phyloP scores from a whole-genome alignment of 2,329 filamentous ascomycete genomes.

The Mariannaea sp. region DNA sequence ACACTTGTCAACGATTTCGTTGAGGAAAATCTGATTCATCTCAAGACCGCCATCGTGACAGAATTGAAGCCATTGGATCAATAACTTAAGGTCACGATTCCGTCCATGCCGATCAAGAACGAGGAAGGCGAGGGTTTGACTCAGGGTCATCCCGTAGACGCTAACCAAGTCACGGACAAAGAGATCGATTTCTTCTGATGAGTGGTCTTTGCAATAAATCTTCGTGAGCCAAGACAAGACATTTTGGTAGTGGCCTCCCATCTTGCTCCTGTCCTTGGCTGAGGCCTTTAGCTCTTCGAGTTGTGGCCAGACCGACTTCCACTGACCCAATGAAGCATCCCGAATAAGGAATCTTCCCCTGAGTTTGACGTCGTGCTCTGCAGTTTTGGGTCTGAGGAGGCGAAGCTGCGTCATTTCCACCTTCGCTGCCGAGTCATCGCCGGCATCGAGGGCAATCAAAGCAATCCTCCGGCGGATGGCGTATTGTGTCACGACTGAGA shows the following conservation, averaged over 20 bases:
- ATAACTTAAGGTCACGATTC: constrained; percentile 35
- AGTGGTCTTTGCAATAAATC: constrained; percentile 36
- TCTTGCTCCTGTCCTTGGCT: constrained; percentile 11
- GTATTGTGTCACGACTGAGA: constrained; percentile 33
- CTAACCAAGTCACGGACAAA: constrained; percentile 38
- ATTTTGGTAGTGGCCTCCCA: constrained; percentile 33
- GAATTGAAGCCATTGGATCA: constrained; percentile 42
- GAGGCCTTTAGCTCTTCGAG: constrained; percentile 31
- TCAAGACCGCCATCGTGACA: constrained; percentile 38
- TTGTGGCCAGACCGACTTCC: constrained; percentile 32
- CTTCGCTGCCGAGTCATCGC: constrained; percentile 35
- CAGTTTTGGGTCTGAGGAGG: constrained; percentile 24
- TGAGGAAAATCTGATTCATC: constrained; percentile 39
- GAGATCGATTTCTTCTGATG: constrained; percentile 35
- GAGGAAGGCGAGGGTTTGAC: constrained; percentile 37
- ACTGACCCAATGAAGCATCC: constrained; percentile 37
- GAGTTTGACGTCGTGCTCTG: constrained; percentile 35
- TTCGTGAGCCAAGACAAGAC: constrained; percentile 43
- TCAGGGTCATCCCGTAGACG: constrained; percentile 36
- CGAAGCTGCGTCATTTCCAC: constrained; percentile 35
- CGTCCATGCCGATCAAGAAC: constrained; percentile 41
- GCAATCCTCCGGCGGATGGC: constrained; percentile 38
- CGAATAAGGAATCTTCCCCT: constrained; percentile 36
- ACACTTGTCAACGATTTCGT: constrained; percentile 37
- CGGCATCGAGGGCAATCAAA: constrained; percentile 35